Conservation (phyloP, 371 early-diverging fungal species). For the Fennellomyces sp. region DNA sequence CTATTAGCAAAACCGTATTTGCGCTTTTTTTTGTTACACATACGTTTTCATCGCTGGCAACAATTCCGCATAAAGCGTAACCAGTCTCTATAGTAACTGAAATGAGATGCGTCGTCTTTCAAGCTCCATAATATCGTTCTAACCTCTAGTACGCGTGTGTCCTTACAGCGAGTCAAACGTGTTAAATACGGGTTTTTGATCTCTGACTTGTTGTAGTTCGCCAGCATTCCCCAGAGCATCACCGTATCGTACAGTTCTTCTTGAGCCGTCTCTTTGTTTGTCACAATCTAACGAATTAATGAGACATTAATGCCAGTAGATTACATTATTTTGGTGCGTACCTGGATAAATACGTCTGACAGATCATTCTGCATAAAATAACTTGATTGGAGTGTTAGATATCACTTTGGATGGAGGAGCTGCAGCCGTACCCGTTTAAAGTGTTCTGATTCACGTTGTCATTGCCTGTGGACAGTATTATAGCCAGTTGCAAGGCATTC, state of each 20-base stretch:
- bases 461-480: conserved; percentile 54
- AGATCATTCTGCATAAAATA: conserved; percentile 59
- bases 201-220: conserved; percentile 64
- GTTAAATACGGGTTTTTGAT: conserved; percentile 47
- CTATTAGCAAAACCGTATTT: background rate
- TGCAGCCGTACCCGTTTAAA: conserved; percentile 56
- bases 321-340: conserved; percentile 2
- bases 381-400: too few species aligned
- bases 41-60: conserved; percentile 43
- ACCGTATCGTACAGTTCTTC: conserved; percentile 35
- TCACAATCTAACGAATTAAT: conserved; percentile 27
- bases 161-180: conserved; percentile 29
- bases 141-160: conserved; percentile 21
- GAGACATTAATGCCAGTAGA: background rate
- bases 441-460: conserved; percentile 64
- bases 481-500: conserved; percentile 38
- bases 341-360: conserved; percentile 40
- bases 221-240: conserved; percentile 49
- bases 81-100: conserved; percentile 27
- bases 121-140: background rate
- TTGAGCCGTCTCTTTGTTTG: conserved; percentile 17
- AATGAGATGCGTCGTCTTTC: background rate
- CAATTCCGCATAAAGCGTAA: conserved; percentile 24
- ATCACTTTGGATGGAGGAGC: too few species aligned
- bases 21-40: background rate